Evolutionary conservation across 306 rosid genomes (phyloP).

Genomic region (Crataegus laevigata): DNA sequence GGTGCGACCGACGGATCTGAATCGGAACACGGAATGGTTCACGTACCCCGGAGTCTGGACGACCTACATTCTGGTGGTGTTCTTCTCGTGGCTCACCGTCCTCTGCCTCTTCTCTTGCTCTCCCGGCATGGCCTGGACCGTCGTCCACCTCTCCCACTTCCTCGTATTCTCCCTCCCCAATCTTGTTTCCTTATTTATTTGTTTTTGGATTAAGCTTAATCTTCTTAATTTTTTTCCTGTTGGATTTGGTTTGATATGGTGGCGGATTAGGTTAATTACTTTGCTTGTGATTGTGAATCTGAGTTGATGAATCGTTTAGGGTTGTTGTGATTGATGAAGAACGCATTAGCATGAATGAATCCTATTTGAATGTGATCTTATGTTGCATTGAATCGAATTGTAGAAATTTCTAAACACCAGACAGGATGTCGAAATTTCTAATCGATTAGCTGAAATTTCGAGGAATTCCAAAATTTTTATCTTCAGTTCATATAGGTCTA

Average conservation of each 20-base stretch:
- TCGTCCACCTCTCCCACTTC: slow-evolving; percentile 36
- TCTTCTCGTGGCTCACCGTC: slow-evolving; percentile 37
- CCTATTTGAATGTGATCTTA: not conserved
- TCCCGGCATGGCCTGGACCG: slow-evolving; percentile 42
- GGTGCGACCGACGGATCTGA: slow-evolving; percentile 39
- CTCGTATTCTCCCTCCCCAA: slow-evolving; percentile 5
- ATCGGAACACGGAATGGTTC: slow-evolving; percentile 44
- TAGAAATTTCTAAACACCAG: not conserved
- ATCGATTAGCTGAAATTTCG: not conserved
- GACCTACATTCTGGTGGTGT: slow-evolving; percentile 31
- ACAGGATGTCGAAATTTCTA: not conserved
- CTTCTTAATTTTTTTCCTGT: not conserved
- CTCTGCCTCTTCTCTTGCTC: slow-evolving; percentile 31
- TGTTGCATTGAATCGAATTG: not conserved
- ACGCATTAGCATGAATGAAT: not conserved
- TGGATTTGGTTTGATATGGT: not conserved
- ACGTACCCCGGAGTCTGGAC: slow-evolving; percentile 43
- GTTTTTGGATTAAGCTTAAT: not conserved
- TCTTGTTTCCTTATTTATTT: not conserved
- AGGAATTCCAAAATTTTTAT: not conserved
- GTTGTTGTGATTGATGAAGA: not conserved
- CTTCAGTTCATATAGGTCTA: not conserved
- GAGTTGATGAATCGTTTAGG: not conserved
- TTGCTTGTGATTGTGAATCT: not conserved
- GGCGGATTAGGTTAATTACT: not conserved